Evolutionary conservation across 305 asterid genomes (phyloP), one percentile per base, ranked within the genome.

Genomic region (Solanum hybrid): DNA sequence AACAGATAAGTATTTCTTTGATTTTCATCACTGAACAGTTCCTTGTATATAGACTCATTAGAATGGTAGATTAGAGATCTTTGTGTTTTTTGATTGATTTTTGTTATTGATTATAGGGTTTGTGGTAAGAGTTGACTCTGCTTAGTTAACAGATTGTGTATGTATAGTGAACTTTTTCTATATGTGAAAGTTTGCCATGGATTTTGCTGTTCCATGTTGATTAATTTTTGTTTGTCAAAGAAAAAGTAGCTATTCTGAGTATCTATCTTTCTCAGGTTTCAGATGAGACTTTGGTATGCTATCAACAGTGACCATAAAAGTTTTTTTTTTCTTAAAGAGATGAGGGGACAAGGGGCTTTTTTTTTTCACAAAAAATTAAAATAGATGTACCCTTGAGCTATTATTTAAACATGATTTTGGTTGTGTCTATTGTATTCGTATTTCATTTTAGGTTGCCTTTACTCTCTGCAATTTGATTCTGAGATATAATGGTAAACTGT

Each of bases 381-480:
- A 3, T 15, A 5, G 12, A 85, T 29, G 73, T 51, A 31, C 36
- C 40, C 88, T 85, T 85, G 32, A 31, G 13, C 45, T 85, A 56
- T 85, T 29, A 29, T 29, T 29, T 29, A 29, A 29, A 29, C 29
- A 29, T 29, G 88, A 56, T 85, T 85, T 31, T 31, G 73, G 40
- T 45, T 45, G 38, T 81, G 69, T 82, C 19, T 29, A 29, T 31
- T 32, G 45, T 27, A 19, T 51, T 84, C 7, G 75, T 72, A 31
- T 56, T 85, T 56, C 45, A 56, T 31, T 51, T 56, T 22, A 12
- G 42, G 32, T 5, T 85, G 45, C 32, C 4, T 56, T 56, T 85
- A 85, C 31, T 56, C 76, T 56, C 76, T 60, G 88, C 88, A 56
- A 85, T 85, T 56, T 85, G 88, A 56, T 85, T 85, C 32, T 56